Percentiles rank a stretch among this genome's conserved stretches.
Evolutionary conservation across 331 rosid genomes (phyloP).

Genomic region (Acacia pycnantha): DNA sequence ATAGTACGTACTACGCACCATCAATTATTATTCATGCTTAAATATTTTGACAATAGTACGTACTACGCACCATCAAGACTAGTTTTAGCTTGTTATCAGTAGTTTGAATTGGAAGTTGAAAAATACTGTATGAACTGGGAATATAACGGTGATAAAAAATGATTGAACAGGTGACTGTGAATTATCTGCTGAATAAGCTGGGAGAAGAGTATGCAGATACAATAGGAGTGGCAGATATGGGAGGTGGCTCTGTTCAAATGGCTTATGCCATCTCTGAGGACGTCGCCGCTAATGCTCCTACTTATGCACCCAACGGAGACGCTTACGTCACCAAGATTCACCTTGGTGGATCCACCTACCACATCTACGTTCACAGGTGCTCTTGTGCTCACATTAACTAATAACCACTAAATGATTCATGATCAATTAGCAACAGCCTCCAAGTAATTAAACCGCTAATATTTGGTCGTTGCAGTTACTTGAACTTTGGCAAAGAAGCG

Average conservation of each 20-base stretch:
- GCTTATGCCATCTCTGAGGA: conserved; percentile 75
- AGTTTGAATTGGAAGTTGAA: too few species aligned
- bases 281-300: not conserved
- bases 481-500: conserved; percentile 69
- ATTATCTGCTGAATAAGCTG: conserved; percentile 62
- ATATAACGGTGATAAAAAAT: too few species aligned
- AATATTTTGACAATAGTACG: too few species aligned
- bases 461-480: conserved; percentile 50
- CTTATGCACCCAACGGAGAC: conserved; percentile 50
- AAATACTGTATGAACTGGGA: too few species aligned
- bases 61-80: not conserved
- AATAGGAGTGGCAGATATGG: conserved; percentile 82
- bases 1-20: not conserved
- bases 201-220: conserved; percentile 57
- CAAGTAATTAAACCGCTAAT: not conserved
- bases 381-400: not conserved
- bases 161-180: conserved; percentile 60
- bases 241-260: conserved; percentile 94
- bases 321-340: conserved; percentile 50
- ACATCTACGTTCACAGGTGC: conserved; percentile 81
- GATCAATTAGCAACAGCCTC: not conserved
- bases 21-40: too few species aligned
- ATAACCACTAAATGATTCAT: too few species aligned
- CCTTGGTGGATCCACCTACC: conserved; percentile 54
- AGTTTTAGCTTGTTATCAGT: too few species aligned